Evolutionary conservation across 2,329 filamentous ascomycete genomes (phyloP).

Genomic region (Sclerotinia sclerotiorum): DNA sequence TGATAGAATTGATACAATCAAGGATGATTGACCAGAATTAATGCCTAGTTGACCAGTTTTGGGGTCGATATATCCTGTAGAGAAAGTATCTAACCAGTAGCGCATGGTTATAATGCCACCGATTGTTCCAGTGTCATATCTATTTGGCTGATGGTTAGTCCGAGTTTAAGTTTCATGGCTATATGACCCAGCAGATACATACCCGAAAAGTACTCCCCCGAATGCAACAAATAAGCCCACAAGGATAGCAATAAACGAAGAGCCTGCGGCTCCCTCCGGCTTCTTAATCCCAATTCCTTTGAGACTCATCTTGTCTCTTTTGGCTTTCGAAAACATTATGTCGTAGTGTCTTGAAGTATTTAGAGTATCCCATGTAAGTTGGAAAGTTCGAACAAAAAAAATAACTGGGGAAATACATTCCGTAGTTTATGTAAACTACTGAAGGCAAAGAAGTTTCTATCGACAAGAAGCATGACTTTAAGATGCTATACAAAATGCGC

Average conservation of each 20-base stretch:
- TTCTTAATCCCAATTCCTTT: conserved; percentile 43
- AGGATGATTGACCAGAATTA: conserved; percentile 55
- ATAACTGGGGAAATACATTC: not conserved
- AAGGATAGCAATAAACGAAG: conserved; percentile 58
- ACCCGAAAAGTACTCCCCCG: conserved; percentile 60
- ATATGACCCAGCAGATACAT: conserved; percentile 27
- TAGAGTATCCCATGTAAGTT: not conserved
- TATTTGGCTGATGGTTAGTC: conserved; percentile 15
- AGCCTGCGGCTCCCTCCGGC: conserved; percentile 54
- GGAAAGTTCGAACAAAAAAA: not conserved
- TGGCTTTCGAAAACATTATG: conserved; percentile 2
- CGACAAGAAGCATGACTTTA: not conserved
- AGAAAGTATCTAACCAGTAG: conserved; percentile 51
- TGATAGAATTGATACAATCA: conserved; percentile 70
- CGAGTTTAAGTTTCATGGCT: not conserved
- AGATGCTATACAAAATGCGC: conserved; percentile 1
- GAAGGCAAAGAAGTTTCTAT: not conserved
- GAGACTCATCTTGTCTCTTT: not conserved
- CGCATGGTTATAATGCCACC: conserved; percentile 57
- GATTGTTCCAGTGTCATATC: conserved; percentile 60
- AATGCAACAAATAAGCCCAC: conserved; percentile 63
- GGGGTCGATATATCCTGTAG: conserved; percentile 50
- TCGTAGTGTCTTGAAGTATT: not conserved
- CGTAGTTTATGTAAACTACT: not conserved
- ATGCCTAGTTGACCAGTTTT: conserved; percentile 47